Evolutionary conservation across 164 flowering plant species (phyloP), one percentile per base, ranked within the genome.

Genomic region (Vitis rotundifolia): DNA sequence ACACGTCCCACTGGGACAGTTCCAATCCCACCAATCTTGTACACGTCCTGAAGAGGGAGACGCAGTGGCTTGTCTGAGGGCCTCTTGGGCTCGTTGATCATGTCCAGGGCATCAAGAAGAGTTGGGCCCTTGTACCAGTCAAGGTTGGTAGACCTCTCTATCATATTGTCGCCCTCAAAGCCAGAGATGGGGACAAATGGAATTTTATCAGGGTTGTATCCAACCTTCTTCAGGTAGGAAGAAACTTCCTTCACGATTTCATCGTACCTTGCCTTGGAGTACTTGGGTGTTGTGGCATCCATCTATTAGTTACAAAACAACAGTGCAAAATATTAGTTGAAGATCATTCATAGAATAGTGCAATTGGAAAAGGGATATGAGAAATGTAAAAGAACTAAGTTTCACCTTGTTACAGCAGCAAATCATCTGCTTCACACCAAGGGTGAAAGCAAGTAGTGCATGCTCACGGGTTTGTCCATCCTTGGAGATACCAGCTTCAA

Each of bases 391-490:
- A 64, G 1, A n/a, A 13, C 9, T 13, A 22, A 49, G 11, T 9
- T 16, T 57, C 56, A 87, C 94, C 92, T 88, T 89, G 89, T 90
- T 88, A 59, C 92, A 88, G 64, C 94, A 89, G 79, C 94, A 89
- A 53, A 89, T 89, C 94, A 89, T 89, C 66, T 89, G 94, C 81
- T 76, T 89, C 54, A 89, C 92, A 69, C 94, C 94, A 61, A 88
- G 91, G 29, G 93, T 89, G 77, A 89, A 89, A 49, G 91, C 90
- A 73, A 89, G 93, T 63, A 89, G 72, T 1, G 94, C 94, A 62
- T 88, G 92, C 83, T 90, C 95, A 82, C 94, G 92, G 54, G 94
- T 90, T 85, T 90, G 95, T 7, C 95, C 95, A 78, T 90, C 95
- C 88, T 90, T 90, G 13, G 95, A 90, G 55, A 90, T 90, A 80